These are phyloP conservation scores for Pulchroboletus neoregius DNA, from an alignment of 1,284 basidiomycete genomes.

Conservation along the genomic window DNA sequence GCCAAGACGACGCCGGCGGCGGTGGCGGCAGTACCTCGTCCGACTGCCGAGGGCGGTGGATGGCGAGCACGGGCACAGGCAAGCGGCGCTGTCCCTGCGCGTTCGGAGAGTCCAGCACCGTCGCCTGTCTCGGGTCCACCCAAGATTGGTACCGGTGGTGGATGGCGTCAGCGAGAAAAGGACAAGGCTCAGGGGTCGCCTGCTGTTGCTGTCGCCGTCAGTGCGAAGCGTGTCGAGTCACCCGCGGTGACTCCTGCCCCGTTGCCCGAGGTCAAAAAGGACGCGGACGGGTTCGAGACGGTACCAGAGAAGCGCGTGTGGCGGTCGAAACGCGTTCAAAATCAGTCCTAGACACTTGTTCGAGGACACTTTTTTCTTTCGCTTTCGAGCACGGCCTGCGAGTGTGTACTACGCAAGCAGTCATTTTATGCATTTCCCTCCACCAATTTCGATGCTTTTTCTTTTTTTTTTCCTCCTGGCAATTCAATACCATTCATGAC, in stretches of 20 bases:
- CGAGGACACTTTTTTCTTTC: neutral
- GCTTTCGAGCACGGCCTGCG: neutral
- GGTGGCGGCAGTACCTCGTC: neutral
- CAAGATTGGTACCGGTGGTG: conserved; percentile 40
- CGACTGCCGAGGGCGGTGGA: conserved; percentile 2
- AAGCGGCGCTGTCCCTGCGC: conserved; percentile 29
- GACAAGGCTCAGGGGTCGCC: conserved; percentile 21
- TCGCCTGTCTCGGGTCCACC: conserved; percentile 30
- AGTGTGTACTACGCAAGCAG: too few relatives aligned
- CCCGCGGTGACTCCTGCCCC: conserved; percentile 34
- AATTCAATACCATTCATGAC: neutral
- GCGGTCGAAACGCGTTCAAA: conserved; percentile 35
- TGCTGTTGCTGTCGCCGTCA: neutral
- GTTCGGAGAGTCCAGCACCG: conserved; percentile 29
- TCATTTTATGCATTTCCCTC: neutral
- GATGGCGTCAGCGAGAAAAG: conserved; percentile 53
- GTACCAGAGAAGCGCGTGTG: conserved; percentile 47
- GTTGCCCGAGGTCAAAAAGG: conserved; percentile 40
- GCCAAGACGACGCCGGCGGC: conserved; percentile 13
- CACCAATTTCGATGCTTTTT: neutral
- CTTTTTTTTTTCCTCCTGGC: neutral
- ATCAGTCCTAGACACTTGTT: conserved; percentile 6
- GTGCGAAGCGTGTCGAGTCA: conserved; percentile 35
- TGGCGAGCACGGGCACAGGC: conserved; percentile 24
- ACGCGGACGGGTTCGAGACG: conserved; percentile 71